Base-by-base conservation (phyloP, 495 filamentous ascomycete species). In the Talaromyces nanjingensis region DNA sequence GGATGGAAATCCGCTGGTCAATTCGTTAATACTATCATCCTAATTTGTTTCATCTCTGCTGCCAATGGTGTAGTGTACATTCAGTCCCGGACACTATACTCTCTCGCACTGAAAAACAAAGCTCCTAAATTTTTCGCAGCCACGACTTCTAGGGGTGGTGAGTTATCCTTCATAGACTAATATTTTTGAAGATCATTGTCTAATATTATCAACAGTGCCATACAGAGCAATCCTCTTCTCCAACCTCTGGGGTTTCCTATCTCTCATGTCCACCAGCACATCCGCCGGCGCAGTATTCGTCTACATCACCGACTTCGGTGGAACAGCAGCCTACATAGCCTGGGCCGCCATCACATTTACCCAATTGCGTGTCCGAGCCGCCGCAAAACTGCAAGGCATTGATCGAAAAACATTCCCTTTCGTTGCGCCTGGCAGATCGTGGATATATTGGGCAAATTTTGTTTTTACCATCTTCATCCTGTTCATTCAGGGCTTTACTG, bases 171-270 rank as follows among this genome's bases (percentile, higher is more conserved):
- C 39, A 34, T 34, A 34, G 33, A 11, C 9, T 27, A 25, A 25
- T 33, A 34, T 11, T 34, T 1, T 11, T 11, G 7, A 34, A 34
- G 33, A 34, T 11, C 33, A 34, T 34, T 34, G 33, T 34, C 33
- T 34, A 34, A 34, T 34, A 42, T 16, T 4, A 42, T n/a, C 3
- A n/a, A 33, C n/a, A 58, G 55, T 58, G 18, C 55, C 55, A 11
- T 58, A 58, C 25, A 4, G 22, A n/a, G 55, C 55, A 29, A 58
- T 58, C 55, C 25, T 58, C 6, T 58, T 58, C 25, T 58, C 55
- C 8, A 58, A 58, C 25, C 27, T 34, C 11, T 58, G 55, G 55
- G 55, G 55, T 16, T 58, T 58, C 25, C 55, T 34, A 11, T 29
- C 55, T 31, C 55, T 58, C 22, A 58, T 58, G 55, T 31, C 22